Base-by-base conservation (phyloP, 495 filamentous ascomycete genomes). In the Darksidea phi region DNA sequence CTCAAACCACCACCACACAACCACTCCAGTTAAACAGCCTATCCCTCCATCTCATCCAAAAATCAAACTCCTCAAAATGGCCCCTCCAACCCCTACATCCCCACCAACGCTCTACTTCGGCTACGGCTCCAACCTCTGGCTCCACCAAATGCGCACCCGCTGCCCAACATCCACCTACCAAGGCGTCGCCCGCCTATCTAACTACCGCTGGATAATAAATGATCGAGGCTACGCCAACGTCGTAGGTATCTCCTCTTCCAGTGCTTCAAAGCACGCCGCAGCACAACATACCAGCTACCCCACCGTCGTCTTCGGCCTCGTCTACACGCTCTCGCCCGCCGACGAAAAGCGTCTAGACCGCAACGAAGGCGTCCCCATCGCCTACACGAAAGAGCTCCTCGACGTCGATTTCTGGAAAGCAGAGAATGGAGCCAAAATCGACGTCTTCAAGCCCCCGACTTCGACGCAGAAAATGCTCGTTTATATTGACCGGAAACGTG, bases 41-140 rank as follows among this genome's bases (percentile, higher is more conserved):
- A 4, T 13, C 41, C 4, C 5, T 13, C 13, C 41, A 15, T 3
- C 41, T 53, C 49, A 54, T n/a, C n/a, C n/a, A n/a, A n/a, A n/a
- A n/a, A n/a, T n/a, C n/a, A n/a, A n/a, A n/a, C n/a, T n/a, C 28
- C 10, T 32, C 41, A 43, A 43, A 15, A 43, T 43, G 41, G 5
- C 15, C 41, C 13, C 41, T 20, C 5, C 41, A 4, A 43, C 5
- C 28, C 28, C 28, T 10, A 32, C 28, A 3, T 32, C 52, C 20
- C 10, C 20, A 28, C 42, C 18, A 20, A 67, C 66, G 23, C 50
- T 86, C 67, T 89, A 90, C 75, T 89, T 90, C 68, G 88, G 81
- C 69, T 90, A 88, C 72, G 88, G 87, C 67, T 84, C 79, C 57
- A 91, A 91, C 68, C 79, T 90, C 59, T 88, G 84, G 67, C 74